These are phyloP conservation scores for Pholiota adiposa DNA, from an alignment of 1,284 basidiomycete species.

Conservation along the genomic window DNA sequence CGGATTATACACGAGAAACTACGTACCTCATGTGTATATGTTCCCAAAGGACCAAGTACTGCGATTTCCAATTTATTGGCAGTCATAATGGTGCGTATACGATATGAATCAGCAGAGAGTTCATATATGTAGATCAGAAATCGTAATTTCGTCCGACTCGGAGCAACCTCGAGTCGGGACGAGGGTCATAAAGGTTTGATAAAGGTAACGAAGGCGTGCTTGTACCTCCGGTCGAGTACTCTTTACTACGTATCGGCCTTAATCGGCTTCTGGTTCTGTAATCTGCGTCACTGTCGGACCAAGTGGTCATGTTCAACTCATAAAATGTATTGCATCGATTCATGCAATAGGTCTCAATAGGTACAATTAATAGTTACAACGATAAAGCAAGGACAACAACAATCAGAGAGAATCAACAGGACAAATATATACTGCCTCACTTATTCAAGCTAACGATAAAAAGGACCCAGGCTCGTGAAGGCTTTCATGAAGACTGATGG, in stretches of 20 bases:
- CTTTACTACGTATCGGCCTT: not conserved
- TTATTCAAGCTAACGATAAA: slow-evolving; percentile 32
- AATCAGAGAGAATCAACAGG: too few species aligned
- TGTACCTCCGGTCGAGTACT: not conserved
- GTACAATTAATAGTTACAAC: too few species aligned
- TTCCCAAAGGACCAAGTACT: slow-evolving; percentile 74
- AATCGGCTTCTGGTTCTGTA: not conserved
- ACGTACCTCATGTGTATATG: slow-evolving; percentile 76
- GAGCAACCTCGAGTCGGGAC: not conserved
- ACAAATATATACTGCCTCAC: not conserved
- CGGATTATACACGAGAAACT: not conserved
- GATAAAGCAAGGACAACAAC: too few species aligned
- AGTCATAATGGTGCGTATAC: slow-evolving; percentile 10
- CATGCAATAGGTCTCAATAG: too few species aligned
- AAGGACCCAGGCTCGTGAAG: slow-evolving; percentile 39
- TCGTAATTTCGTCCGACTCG: not conserved
- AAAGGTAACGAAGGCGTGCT: too few species aligned
- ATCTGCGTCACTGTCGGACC: too few species aligned
- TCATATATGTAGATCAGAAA: not conserved
- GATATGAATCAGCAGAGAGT: not conserved
- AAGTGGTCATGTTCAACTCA: too few species aligned
- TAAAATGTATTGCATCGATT: not conserved
- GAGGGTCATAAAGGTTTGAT: not conserved
- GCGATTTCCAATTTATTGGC: slow-evolving; percentile 39
- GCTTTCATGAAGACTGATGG: slow-evolving; percentile 33